Evolutionary conservation across 2,329 filamentous ascomycete species (phyloP).

Genomic region (Onygena corvina): DNA sequence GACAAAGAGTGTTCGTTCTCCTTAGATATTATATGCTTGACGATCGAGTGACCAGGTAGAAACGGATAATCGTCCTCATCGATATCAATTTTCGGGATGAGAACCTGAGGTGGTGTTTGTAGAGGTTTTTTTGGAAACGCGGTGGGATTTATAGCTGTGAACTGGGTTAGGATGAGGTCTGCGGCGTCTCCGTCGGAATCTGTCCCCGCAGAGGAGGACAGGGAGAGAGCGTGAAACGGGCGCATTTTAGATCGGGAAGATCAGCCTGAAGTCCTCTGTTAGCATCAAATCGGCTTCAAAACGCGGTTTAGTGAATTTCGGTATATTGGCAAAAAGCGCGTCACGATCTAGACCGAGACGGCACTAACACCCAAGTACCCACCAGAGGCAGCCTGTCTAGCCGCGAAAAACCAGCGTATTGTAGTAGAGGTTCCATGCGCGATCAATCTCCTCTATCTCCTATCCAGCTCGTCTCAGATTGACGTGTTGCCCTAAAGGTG

Average conservation of each 20-base stretch:
- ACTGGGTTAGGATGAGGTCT: constrained; percentile 15
- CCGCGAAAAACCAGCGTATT: too few relatives aligned
- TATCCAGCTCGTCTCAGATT: too few relatives aligned
- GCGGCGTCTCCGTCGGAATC: background rate
- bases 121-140: background rate
- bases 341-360: too few relatives aligned
- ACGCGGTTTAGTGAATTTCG: background rate
- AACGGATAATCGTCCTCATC: constrained; percentile 11
- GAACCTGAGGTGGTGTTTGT: constrained; percentile 12
- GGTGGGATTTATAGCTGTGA: constrained; percentile 9
- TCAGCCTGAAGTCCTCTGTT: background rate
- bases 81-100: constrained; percentile 11
- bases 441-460: too few relatives aligned
- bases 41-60: constrained; percentile 14
- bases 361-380: too few relatives aligned
- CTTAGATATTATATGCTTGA: constrained; percentile 12
- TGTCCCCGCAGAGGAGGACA: background rate
- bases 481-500: too few relatives aligned
- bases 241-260: background rate
- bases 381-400: too few relatives aligned
- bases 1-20: background rate
- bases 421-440: too few relatives aligned
- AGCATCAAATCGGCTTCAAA: background rate
- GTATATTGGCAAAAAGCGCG: too few relatives aligned
- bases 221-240: background rate